phyloP scores from a whole-genome alignment of 2,329 filamentous ascomycete genomes.

The Exophiala viscosa region DNA sequence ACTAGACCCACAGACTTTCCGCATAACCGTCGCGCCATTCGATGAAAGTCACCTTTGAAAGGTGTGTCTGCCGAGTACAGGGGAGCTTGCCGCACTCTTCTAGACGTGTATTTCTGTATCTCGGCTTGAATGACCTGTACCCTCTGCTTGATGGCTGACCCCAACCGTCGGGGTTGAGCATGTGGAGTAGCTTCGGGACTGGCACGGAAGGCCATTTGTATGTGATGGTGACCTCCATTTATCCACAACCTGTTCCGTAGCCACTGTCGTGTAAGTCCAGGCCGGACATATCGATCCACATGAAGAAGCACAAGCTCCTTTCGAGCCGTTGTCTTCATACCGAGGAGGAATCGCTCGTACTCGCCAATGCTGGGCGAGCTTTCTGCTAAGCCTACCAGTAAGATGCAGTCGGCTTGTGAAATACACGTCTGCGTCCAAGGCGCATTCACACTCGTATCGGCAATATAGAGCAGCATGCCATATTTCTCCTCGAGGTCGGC shows the following conservation, averaged over 20 bases:
- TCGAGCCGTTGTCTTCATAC: constrained; percentile 93
- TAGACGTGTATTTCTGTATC: constrained; percentile 95
- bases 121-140: constrained; percentile 95
- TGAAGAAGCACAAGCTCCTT: constrained; percentile 91
- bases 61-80: constrained; percentile 88
- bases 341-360: constrained; percentile 92
- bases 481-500: constrained; percentile 97
- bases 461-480: constrained; percentile 89
- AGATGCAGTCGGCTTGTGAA: constrained; percentile 90
- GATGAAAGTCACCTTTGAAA: constrained; percentile 95
- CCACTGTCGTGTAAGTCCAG: constrained; percentile 85
- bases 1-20: constrained; percentile 94
- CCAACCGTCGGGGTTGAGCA: constrained; percentile 70
- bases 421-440: constrained; percentile 99
- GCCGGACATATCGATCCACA: constrained; percentile 77
- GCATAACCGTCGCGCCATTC: constrained; percentile 81
- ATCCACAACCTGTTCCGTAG: constrained; percentile 93
- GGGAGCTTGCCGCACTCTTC: constrained; percentile 81
- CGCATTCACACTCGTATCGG: constrained; percentile 93
- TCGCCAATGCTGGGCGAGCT: constrained; percentile 87
- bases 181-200: constrained; percentile 69
- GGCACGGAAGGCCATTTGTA: constrained; percentile 86
- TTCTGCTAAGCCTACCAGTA: constrained; percentile 87
- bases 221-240: constrained; percentile 94
- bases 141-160: constrained; percentile 80